Conservation (phyloP, 208 protist genomes). For the Histomonas meleagridis region DNA sequence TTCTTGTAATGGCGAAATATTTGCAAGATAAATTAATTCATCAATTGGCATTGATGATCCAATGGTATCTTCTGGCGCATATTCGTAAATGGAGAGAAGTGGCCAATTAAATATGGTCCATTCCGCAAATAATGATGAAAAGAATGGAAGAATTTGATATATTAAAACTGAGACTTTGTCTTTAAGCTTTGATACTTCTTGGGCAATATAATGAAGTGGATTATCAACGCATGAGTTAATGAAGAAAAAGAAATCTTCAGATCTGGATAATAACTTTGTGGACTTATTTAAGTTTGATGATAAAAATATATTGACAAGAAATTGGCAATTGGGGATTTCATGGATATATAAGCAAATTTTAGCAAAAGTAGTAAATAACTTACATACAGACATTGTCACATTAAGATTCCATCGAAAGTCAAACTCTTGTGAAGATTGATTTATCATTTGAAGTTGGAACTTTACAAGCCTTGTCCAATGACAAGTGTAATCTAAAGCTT, state of each 20-base stretch:
- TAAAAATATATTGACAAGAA: not conserved
- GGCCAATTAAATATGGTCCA: constrained; percentile 20
- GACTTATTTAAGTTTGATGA: not conserved
- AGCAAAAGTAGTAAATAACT: not conserved
- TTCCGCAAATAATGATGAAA: not conserved
- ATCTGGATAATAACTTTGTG: not conserved
- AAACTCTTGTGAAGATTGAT: not conserved
- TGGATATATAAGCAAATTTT: not conserved
- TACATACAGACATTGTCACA: not conserved
- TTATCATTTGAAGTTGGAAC: not conserved
- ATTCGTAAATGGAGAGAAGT: not conserved
- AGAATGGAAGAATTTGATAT: not conserved
- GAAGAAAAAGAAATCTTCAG: not conserved
- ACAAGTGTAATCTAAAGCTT: not conserved
- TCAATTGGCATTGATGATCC: not conserved
- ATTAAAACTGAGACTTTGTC: not conserved
- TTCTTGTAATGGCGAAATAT: not conserved
- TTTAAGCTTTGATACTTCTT: not conserved
- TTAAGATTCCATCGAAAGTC: constrained; percentile 6
- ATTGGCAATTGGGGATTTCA: not conserved
- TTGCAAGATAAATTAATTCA: constrained; percentile 6
- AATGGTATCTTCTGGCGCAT: not conserved
- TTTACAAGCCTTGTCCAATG: not conserved
- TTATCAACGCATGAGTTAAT: not conserved
- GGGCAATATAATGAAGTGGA: not conserved